These are phyloP conservation scores for Bipolaris victoriae DNA, from an alignment of 2,329 filamentous ascomycete genomes.

Conservation along the genomic window DNA sequence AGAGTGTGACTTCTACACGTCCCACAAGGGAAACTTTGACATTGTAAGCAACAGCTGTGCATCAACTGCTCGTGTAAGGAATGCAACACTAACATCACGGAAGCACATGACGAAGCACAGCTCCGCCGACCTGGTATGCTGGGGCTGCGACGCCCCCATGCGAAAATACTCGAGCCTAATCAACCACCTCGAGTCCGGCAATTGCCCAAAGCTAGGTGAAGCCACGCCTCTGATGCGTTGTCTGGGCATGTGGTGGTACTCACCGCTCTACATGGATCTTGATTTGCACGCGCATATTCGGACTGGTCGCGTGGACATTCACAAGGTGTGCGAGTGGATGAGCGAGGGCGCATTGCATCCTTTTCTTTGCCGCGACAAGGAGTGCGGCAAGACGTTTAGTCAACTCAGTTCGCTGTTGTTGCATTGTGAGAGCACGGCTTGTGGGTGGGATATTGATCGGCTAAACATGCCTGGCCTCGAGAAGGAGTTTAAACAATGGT, in stretches of 20 bases:
- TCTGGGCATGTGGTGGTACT: constrained; percentile 46
- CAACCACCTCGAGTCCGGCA: constrained; percentile 60
- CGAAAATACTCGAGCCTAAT: constrained; percentile 37
- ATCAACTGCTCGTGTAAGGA: neutral
- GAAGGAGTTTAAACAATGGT: constrained; percentile 24
- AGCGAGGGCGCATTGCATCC: constrained; percentile 33
- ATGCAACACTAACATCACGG: constrained; percentile 3
- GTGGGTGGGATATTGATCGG: constrained; percentile 34
- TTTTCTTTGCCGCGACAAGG: constrained; percentile 36
- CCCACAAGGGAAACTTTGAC: constrained; percentile 27
- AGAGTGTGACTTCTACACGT: constrained; percentile 30
- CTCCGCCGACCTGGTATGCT: constrained; percentile 29
- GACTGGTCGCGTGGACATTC: constrained; percentile 28
- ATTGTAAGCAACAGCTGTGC: constrained; percentile 25
- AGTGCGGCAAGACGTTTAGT: constrained; percentile 34
- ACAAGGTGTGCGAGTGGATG: constrained; percentile 33
- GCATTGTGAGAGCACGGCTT: constrained; percentile 39
- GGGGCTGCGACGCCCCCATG: constrained; percentile 32
- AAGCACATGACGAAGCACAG: constrained; percentile 42
- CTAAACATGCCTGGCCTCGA: constrained; percentile 33
- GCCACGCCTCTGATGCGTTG: constrained; percentile 39
- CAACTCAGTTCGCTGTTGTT: constrained; percentile 35
- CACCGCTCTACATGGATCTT: constrained; percentile 44
- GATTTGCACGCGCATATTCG: constrained; percentile 43
- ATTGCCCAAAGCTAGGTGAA: constrained; percentile 72